Base-by-base conservation (phyloP, 805 yeast species). In the Spencermartinsiella europaea region DNA sequence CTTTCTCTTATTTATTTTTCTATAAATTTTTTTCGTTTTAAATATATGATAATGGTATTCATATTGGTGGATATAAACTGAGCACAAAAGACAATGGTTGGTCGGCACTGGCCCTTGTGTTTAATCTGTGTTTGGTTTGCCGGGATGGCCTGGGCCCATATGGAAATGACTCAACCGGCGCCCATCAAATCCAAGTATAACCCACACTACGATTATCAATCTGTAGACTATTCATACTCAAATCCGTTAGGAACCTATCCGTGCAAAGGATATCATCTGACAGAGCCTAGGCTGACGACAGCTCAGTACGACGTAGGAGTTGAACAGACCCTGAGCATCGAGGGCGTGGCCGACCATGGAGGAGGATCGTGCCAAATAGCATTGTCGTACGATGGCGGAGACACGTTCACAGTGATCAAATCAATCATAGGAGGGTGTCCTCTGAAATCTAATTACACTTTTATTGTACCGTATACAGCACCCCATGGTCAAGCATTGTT, bases 401-500 rank as follows among this genome's bases (percentile, higher is more conserved):
- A 42, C 21, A 45, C 57, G 2, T 56, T 56, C 48, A 48, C 46
- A 14, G 59, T 56, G 14, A 47, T 56, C 42, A 54, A 54, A 38
- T 53, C 56, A 10, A 50, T 56, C 7, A 56, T 56, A 17, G 59
- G 59, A 5, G 58, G 59, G 12, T 56, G 59, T 37, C 58, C 59
- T 4, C 34, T 50, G 12, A 42, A 46, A 19, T 34, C 43, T n/a
- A 43, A 44, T 28, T 56, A 56, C 38, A 41, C 47, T 12, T 56
- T 56, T 38, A 17, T 19, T 3, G 34, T 56, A 15, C 59, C 59
- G 3, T 27, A 25, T 7, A 20, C 40, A 5, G 58, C 58, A 14
- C 59, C 59, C 10, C 33, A 38, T 5, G 59, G 59, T 19, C 42
- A 43, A 19, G 59, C 59, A 8, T 45, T 56, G 14, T 27, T 56